Base-by-base conservation (phyloP, 2,329 filamentous ascomycete species). In the Phyllosticta ampelicida region DNA sequence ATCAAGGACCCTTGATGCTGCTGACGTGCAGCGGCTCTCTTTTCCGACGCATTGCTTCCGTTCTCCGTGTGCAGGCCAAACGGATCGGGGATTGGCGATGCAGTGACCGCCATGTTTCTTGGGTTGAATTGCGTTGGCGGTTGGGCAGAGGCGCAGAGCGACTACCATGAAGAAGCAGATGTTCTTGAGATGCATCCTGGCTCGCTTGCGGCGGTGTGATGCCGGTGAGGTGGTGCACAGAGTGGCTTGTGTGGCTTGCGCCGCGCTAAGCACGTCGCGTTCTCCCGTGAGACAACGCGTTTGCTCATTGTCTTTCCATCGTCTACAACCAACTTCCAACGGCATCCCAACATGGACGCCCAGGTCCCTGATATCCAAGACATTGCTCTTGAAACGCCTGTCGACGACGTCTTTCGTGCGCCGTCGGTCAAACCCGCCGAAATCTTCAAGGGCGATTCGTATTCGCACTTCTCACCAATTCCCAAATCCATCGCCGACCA, bases 401-500 rank as follows among this genome's bases (percentile, higher is more conserved):
- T 65, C 3, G 62, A 68, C 26, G 65, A 68, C 53, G 67, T 77
- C 60, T 79, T 79, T 67, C 74, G 74, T 61, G 72, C 77, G 13
- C 76, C 77, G 8, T 79, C 77, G 1, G 73, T 79, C 59, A 56
- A 72, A 62, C 70, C 65, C 51, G 48, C 63, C 29, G 64, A 70
- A 28, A 68, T 78, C 36, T 65, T 76, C 9, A 62, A 67, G 2
- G 77, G 77, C 59, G 69, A 70, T 51, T 77, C 75, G 55, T 78
- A 79, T 62, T 74, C 77, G 9, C 72, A 79, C 61, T 75, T 74
- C 59, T 77, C 76, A 10, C 65, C 72, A 1, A 71, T 78, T 16
- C 76, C 77, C 4, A 59, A 66, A 48, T 65, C 67, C 16, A 67
- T 78, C 18, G 61, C 66, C 19, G 63, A 71, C 8, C 72, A 77